Conservation (phyloP, 2,329 filamentous ascomycete genomes). For the Cercospora canescens region DNA sequence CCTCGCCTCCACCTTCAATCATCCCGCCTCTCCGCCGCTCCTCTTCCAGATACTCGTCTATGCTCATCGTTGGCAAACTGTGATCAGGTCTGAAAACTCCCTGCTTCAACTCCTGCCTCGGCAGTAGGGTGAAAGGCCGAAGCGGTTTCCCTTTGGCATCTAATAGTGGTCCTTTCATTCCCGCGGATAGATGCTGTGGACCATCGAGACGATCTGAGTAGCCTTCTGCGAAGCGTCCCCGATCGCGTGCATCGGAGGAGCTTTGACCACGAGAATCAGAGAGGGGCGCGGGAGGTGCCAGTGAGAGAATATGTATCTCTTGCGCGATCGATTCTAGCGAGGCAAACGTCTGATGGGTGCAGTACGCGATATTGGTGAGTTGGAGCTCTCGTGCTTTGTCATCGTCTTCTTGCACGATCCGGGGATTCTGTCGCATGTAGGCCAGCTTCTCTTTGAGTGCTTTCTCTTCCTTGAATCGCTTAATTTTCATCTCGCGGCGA, state of each 20-base stretch:
- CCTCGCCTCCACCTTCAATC: slow-evolving; percentile 84
- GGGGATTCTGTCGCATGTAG: slow-evolving; percentile 61
- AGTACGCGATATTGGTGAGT: slow-evolving; percentile 71
- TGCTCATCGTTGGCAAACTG: slow-evolving; percentile 93
- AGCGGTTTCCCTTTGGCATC: slow-evolving; percentile 79
- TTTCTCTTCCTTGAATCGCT: slow-evolving; percentile 81
- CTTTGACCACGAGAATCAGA: slow-evolving; percentile 34
- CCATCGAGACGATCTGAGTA: slow-evolving; percentile 76
- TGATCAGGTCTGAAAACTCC: slow-evolving; percentile 90
- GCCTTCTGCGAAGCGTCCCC: slow-evolving; percentile 49
- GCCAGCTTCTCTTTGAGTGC: slow-evolving; percentile 81
- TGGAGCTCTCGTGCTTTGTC: slow-evolving; percentile 78
- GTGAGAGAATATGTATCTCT: slow-evolving; percentile 78
- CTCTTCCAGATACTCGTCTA: slow-evolving; percentile 96
- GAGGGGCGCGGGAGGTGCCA: slow-evolving; percentile 62
- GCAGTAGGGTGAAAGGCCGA: slow-evolving; percentile 83
- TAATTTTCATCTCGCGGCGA: slow-evolving; percentile 80
- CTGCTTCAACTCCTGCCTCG: slow-evolving; percentile 65
- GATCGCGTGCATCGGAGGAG: slow-evolving; percentile 49
- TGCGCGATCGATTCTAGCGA: slow-evolving; percentile 82
- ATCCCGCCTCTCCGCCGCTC: slow-evolving; percentile 82
- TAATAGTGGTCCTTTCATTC: slow-evolving; percentile 65
- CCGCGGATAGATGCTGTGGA: slow-evolving; percentile 53
- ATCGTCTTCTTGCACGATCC: slow-evolving; percentile 72
- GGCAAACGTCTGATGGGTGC: slow-evolving; percentile 78